These are phyloP conservation scores for Lasiodiplodia citricola DNA, from an alignment of 2,329 filamentous ascomycete species.

Conservation along the genomic window DNA sequence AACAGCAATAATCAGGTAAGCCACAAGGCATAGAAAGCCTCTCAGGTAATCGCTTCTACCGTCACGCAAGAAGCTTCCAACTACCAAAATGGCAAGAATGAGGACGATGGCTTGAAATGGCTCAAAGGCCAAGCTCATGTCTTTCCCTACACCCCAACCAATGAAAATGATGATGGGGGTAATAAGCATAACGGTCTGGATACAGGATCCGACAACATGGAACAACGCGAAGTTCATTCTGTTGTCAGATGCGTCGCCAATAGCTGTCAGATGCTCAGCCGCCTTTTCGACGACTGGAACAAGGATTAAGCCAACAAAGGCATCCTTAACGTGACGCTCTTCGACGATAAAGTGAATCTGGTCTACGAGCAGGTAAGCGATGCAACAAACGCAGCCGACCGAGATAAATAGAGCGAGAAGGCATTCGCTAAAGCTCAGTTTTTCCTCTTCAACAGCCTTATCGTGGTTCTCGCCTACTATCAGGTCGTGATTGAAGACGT, in stretches of 20 bases:
- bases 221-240: constrained; percentile 85
- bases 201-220: constrained; percentile 83
- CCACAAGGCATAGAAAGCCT: constrained; percentile 78
- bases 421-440: constrained; percentile 77
- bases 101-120: constrained; percentile 86
- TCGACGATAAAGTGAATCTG: constrained; percentile 70
- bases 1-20: constrained; percentile 68
- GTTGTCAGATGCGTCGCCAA: constrained; percentile 84
- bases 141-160: constrained; percentile 74
- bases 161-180: constrained; percentile 82
- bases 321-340: constrained; percentile 54
- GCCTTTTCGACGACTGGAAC: constrained; percentile 85
- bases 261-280: constrained; percentile 81
- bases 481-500: constrained; percentile 74
- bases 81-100: constrained; percentile 82
- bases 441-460: constrained; percentile 65
- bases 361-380: constrained; percentile 75
- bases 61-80: constrained; percentile 86
- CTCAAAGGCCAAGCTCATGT: constrained; percentile 83
- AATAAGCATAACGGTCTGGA: constrained; percentile 90
- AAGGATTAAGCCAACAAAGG: constrained; percentile 74
- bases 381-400: constrained; percentile 72
- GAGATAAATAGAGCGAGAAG: constrained; percentile 68
- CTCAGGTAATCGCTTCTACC: constrained; percentile 91
- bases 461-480: constrained; percentile 67